Percentiles rank a stretch among this genome's conserved stretches.
phyloP scores from a whole-genome alignment of 495 filamentous ascomycete genomes.

The Podospora conica region DNA sequence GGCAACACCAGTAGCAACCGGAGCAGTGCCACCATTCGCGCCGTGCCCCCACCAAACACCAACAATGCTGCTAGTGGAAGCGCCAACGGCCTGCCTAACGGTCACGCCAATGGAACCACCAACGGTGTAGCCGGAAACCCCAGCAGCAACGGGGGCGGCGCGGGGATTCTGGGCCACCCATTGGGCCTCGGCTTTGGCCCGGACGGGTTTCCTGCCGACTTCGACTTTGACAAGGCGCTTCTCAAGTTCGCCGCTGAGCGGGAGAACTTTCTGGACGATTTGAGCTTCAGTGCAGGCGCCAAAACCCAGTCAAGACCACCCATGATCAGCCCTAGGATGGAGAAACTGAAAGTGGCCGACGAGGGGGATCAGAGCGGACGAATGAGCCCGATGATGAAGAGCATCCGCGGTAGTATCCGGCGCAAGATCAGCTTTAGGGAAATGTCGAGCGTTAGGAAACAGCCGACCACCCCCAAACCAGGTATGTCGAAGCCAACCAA shows the following conservation, averaged over 20 bases:
- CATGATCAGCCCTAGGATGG: constrained; percentile 67
- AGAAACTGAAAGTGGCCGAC: constrained; percentile 78
- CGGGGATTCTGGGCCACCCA: background rate
- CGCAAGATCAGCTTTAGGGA: constrained; percentile 84
- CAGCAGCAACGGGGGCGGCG: background rate
- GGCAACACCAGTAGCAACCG: constrained; percentile 71
- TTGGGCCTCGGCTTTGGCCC: constrained; percentile 19
- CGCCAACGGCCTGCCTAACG: background rate
- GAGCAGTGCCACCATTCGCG: constrained; percentile 79
- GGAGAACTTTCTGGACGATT: constrained; percentile 87
- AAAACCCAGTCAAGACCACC: constrained; percentile 62
- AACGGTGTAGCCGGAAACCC: background rate
- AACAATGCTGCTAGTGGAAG: constrained; percentile 19
- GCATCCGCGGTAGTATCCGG: constrained; percentile 67
- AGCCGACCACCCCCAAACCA: constrained; percentile 67
- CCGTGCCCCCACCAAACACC: constrained; percentile 31
- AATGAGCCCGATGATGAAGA: constrained; percentile 46
- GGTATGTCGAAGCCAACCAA: constrained; percentile 46
- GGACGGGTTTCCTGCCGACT: constrained; percentile 41
- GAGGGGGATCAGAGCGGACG: constrained; percentile 36
- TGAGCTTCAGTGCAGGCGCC: constrained; percentile 82
- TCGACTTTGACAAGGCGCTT: constrained; percentile 88
- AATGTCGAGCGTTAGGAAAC: constrained; percentile 90
- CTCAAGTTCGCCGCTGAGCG: constrained; percentile 90
- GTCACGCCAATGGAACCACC: background rate